Evolutionary conservation across 768 basidiomycete species (phyloP).

Genomic region (Gymnopilus junonius): DNA sequence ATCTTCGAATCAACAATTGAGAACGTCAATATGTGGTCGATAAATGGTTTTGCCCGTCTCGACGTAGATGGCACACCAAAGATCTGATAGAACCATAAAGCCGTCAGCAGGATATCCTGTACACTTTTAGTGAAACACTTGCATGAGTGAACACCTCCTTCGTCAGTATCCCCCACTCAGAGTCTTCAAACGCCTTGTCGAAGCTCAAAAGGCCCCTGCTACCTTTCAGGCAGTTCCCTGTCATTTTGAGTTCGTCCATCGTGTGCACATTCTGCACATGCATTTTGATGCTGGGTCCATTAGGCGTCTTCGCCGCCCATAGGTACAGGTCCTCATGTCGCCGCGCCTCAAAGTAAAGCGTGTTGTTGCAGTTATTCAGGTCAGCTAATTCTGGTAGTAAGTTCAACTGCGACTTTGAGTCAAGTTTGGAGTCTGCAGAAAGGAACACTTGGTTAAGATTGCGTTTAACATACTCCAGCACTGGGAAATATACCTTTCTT

Average conservation of each 20-base stretch:
- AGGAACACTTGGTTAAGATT: not conserved
- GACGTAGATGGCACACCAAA: conserved; percentile 95
- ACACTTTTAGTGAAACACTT: conserved; percentile 32
- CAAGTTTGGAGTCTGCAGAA: conserved; percentile 87
- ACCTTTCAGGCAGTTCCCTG: conserved; percentile 97
- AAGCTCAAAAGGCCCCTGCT: conserved; percentile 92
- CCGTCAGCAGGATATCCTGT: not conserved
- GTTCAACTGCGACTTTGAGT: conserved; percentile 92
- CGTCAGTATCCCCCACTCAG: conserved; percentile 82
- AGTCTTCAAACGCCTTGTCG: conserved; percentile 87
- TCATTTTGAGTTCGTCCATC: conserved; percentile 99
- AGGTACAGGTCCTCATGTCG: conserved; percentile 95
- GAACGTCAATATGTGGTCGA: conserved; percentile 97
- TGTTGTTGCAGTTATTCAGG: conserved; percentile 96
- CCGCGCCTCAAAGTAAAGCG: conserved; percentile 96
- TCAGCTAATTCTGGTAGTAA: conserved; percentile 96
- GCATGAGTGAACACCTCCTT: conserved; percentile 97
- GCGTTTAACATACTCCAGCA: not conserved
- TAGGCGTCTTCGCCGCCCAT: conserved; percentile 97
- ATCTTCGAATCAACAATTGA: conserved; percentile 95
- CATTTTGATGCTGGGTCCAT: conserved; percentile 96
- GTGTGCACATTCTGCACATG: conserved; percentile 99
- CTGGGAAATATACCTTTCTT: conserved; percentile 79
- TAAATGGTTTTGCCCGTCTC: conserved; percentile 92
- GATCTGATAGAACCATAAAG: conserved; percentile 55